Evolutionary conservation across 1,284 basidiomycete species (phyloP).

Genomic region (Pascua sp.): DNA sequence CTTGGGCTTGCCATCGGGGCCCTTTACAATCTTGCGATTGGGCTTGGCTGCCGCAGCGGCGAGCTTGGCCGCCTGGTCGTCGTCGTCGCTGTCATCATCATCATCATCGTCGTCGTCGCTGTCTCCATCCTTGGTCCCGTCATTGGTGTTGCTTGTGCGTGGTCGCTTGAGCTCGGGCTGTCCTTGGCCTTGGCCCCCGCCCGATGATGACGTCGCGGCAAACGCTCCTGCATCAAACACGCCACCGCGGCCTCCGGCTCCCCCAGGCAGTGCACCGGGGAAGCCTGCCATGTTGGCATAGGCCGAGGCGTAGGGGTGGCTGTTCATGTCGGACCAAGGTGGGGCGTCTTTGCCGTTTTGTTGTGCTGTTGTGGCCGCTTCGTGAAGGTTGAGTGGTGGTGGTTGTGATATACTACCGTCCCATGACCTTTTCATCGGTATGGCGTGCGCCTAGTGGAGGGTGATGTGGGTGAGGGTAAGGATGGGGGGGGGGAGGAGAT

Average conservation of each 20-base stretch:
- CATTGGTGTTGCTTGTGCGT: slow-evolving; percentile 10
- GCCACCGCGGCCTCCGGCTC: neutral
- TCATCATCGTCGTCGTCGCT: slow-evolving; percentile 24
- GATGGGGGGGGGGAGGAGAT: neutral
- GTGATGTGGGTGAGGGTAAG: neutral
- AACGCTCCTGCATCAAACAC: slow-evolving; percentile 4
- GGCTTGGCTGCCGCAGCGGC: slow-evolving; percentile 17
- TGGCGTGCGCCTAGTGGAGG: neutral
- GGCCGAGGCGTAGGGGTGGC: slow-evolving; percentile 42
- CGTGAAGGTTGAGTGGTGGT: neutral
- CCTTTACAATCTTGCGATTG: slow-evolving; percentile 28
- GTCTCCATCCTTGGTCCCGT: slow-evolving; percentile 13
- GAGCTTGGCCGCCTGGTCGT: slow-evolving; percentile 26
- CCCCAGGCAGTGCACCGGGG: slow-evolving; percentile 9
- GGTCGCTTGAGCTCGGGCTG: slow-evolving; percentile 13
- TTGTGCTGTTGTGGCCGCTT: neutral
- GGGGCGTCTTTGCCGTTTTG: neutral
- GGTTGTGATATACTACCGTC: slow-evolving; percentile 9
- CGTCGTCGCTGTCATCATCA: slow-evolving; percentile 34
- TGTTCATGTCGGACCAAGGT: slow-evolving; percentile 14
- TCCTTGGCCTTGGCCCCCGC: neutral
- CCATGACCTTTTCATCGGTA: slow-evolving; percentile 16
- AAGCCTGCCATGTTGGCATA: slow-evolving; percentile 37
- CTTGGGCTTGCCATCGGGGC: slow-evolving; percentile 54
- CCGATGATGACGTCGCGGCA: neutral